Evolutionary conservation across 2,329 filamentous ascomycete genomes (phyloP).

Genomic region (Ophiocordyceps camponoti-leonardi): DNA sequence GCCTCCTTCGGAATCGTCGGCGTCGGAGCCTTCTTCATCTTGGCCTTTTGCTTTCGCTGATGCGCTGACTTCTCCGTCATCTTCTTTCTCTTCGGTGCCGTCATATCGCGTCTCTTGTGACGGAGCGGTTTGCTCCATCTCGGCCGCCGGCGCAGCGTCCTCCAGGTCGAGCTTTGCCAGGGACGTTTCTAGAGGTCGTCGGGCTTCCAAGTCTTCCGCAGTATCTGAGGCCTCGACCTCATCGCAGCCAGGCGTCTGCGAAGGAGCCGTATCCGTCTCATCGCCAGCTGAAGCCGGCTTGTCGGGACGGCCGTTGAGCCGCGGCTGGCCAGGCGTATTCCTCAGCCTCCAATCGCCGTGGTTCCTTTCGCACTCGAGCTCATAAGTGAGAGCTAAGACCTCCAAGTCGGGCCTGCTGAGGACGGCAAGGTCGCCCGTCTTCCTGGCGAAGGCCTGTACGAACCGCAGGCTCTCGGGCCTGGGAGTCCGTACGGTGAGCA

Average conservation of each 20-base stretch:
- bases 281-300: neutral
- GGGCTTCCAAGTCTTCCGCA: slow-evolving; percentile 4
- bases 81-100: neutral
- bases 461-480: slow-evolving; percentile 61
- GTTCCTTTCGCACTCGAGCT: slow-evolving; percentile 83
- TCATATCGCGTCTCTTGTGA: neutral
- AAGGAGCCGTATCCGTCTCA: neutral
- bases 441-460: slow-evolving; percentile 69
- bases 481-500: slow-evolving; percentile 62
- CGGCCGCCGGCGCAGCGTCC: neutral
- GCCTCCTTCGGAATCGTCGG: slow-evolving; percentile 32
- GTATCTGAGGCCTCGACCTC: slow-evolving; percentile 7
- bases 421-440: slow-evolving; percentile 77
- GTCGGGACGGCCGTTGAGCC: slow-evolving; percentile 46
- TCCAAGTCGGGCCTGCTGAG: slow-evolving; percentile 81
- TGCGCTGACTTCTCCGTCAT: slow-evolving; percentile 5
- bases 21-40: neutral
- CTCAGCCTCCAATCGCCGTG: slow-evolving; percentile 77
- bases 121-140: neutral
- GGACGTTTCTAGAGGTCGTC: slow-evolving; percentile 2
- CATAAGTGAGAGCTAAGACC: slow-evolving; percentile 78
- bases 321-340: slow-evolving; percentile 62
- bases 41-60: slow-evolving; percentile 19
- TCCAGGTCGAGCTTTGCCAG: slow-evolving; percentile 9
- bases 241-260: neutral